A percentile compares a stretch with the other conserved stretches of the same genome.
Evolutionary conservation across 2,329 filamentous ascomycete genomes (phyloP).

Genomic region (Pseudopyrenochaeta lycopersici): DNA sequence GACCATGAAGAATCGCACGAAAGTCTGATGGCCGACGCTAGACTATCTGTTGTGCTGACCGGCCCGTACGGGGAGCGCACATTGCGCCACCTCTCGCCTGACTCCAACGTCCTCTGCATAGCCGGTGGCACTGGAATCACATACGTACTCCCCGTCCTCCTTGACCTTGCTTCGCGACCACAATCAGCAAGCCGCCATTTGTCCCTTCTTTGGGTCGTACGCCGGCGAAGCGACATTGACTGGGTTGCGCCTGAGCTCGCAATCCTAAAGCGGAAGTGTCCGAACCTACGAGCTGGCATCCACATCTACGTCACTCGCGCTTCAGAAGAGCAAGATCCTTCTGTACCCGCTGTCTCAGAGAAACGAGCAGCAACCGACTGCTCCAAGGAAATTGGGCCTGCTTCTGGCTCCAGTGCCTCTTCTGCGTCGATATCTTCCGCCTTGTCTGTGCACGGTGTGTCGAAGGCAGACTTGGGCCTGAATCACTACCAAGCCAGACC

Average conservation of each 20-base stretch:
- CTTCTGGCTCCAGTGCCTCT: conserved; percentile 21
- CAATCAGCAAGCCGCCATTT: conserved; percentile 37
- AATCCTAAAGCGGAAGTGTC: conserved; percentile 36
- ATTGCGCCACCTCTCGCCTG: conserved; percentile 27
- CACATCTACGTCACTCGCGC: conserved; percentile 47
- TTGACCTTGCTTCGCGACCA: conserved; percentile 34
- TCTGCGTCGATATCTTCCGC: conserved; percentile 32
- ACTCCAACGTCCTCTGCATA: conserved; percentile 46
- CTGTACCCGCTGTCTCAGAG: conserved; percentile 23
- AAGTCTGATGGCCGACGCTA: conserved; percentile 30
- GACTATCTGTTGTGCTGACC: conserved; percentile 43
- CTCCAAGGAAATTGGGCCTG: conserved; percentile 33
- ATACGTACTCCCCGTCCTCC: conserved; percentile 48
- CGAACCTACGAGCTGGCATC: conserved; percentile 34
- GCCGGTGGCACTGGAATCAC: conserved; percentile 50
- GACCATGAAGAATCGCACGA: conserved; percentile 33
- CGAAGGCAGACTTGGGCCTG: conserved; percentile 35
- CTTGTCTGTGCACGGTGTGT: conserved; percentile 37
- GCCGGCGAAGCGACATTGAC: conserved; percentile 41
- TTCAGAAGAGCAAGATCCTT: conserved; percentile 27
- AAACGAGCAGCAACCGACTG: conserved; percentile 27
- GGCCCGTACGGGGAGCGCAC: conserved; percentile 47
- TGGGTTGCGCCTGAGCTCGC: conserved; percentile 49
- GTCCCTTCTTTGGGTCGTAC: conserved; percentile 47
- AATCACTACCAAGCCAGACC: conserved; percentile 38